Conservation (phyloP, 148 eudicot species). For the Rhododendron ferrugineum region DNA sequence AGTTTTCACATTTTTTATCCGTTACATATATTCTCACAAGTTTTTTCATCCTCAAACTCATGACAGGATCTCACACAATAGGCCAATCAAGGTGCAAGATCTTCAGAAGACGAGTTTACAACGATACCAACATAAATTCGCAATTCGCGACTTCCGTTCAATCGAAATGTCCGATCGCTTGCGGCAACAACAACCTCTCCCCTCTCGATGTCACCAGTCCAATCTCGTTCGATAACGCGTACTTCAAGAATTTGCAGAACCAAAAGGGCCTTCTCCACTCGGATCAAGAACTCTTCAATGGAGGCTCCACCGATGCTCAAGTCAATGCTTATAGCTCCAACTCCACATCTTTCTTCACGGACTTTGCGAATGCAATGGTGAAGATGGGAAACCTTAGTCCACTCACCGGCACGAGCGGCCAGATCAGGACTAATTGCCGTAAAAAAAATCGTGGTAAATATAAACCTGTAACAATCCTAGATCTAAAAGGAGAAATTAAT, state of each 20-base stretch:
- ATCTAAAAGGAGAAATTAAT: too few species aligned
- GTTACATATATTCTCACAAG: not conserved
- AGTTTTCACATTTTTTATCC: not conserved
- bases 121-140: constrained; percentile 54
- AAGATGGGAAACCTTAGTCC: constrained; percentile 61
- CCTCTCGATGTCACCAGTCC: constrained; percentile 51
- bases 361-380: constrained; percentile 54
- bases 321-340: constrained; percentile 40
- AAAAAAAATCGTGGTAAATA: not conserved
- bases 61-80: constrained; percentile 9
- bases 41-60: not conserved
- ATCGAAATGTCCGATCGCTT: constrained; percentile 38
- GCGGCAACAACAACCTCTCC: constrained; percentile 39
- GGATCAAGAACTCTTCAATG: constrained; percentile 49
- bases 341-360: constrained; percentile 38
- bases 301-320: constrained; percentile 48
- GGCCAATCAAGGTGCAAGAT: constrained; percentile 52
- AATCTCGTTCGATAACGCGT: constrained; percentile 46
- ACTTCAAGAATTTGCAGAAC: constrained; percentile 33
- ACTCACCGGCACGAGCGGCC: constrained; percentile 54
- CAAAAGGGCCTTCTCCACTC: constrained; percentile 57
- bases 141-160: constrained; percentile 32
- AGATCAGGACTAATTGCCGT: constrained; percentile 59
- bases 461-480: too few species aligned
- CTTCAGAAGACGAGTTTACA: constrained; percentile 41